Percentiles rank a stretch among this genome's conserved stretches.
These are phyloP conservation scores for Myxozyma geophila DNA, from an alignment of 805 yeast species.

Conservation along the genomic window DNA sequence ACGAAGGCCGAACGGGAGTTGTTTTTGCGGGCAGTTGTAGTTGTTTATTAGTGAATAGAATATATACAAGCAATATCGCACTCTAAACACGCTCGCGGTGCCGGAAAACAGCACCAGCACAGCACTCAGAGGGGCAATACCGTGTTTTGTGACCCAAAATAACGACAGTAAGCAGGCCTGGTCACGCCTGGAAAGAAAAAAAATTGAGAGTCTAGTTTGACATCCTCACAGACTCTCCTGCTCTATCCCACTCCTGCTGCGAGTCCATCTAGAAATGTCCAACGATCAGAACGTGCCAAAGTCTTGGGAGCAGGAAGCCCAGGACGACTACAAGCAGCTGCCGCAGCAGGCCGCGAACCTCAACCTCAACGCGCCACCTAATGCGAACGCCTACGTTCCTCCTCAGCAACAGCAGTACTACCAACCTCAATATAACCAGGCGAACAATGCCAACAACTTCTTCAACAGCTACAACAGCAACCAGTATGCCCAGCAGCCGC, in stretches of 20 bases:
- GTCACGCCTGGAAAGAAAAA: slow-evolving; percentile 5
- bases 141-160: slow-evolving; percentile 6
- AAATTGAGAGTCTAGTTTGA: neutral
- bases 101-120: neutral
- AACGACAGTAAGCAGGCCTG: neutral
- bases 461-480: slow-evolving; percentile 7
- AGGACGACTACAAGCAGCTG: slow-evolving; percentile 31
- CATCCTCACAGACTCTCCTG: neutral
- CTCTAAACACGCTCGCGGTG: neutral
- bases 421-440: slow-evolving; percentile 19
- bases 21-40: too few relatives aligned
- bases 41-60: too few relatives aligned
- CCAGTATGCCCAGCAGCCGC: slow-evolving; percentile 20
- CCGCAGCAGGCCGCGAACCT: slow-evolving; percentile 22
- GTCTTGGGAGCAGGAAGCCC: slow-evolving; percentile 35
- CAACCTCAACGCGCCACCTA: slow-evolving; percentile 6
- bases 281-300: slow-evolving; percentile 30
- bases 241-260: neutral
- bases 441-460: slow-evolving; percentile 18
- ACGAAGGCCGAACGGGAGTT: too few relatives aligned
- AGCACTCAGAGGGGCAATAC: neutral
- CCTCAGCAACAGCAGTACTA: slow-evolving; percentile 18
- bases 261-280: slow-evolving; percentile 13
- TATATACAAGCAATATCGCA: neutral
- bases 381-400: slow-evolving; percentile 1